phyloP scores from a whole-genome alignment of 2,329 filamentous ascomycete genomes.

The Exophiala aquamarina region DNA sequence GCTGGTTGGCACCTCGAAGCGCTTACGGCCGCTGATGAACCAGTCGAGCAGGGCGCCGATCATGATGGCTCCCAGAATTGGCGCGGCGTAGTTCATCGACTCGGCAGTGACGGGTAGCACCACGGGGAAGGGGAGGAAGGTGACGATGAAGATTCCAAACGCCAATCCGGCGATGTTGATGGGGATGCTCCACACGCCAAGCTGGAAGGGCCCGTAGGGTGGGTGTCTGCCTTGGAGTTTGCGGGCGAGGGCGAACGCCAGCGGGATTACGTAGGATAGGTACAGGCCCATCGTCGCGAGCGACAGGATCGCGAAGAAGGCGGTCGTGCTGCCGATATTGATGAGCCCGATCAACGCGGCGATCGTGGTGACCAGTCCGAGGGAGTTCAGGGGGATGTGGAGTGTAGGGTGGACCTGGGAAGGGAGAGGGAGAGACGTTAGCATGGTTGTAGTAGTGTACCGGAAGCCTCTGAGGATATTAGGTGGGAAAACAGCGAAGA shows the following conservation, averaged over 20 bases:
- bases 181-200: slow-evolving; percentile 29
- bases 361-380: slow-evolving; percentile 17
- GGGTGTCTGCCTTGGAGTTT: slow-evolving; percentile 24
- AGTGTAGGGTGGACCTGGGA: slow-evolving; percentile 38
- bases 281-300: slow-evolving; percentile 41
- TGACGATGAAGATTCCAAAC: slow-evolving; percentile 31
- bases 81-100: slow-evolving; percentile 36
- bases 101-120: slow-evolving; percentile 30
- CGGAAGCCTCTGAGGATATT: background rate
- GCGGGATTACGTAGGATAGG: slow-evolving; percentile 47
- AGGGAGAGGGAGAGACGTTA: slow-evolving; percentile 12
- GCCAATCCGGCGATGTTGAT: slow-evolving; percentile 33
- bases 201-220: slow-evolving; percentile 28
- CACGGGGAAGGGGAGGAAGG: slow-evolving; percentile 35
- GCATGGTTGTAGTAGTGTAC: background rate
- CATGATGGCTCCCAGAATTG: slow-evolving; percentile 20
- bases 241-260: slow-evolving; percentile 45
- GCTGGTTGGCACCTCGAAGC: slow-evolving; percentile 10
- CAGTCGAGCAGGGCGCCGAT: slow-evolving; percentile 24
- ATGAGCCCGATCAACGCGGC: slow-evolving; percentile 21
- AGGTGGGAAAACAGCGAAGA: slow-evolving; percentile 5
- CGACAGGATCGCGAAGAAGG: slow-evolving; percentile 28
- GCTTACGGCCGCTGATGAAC: slow-evolving; percentile 25
- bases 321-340: slow-evolving; percentile 25
- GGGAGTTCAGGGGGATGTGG: slow-evolving; percentile 8